Conservation (phyloP, 2,329 filamentous ascomycete species). For the Colletotrichum tabaci region DNA sequence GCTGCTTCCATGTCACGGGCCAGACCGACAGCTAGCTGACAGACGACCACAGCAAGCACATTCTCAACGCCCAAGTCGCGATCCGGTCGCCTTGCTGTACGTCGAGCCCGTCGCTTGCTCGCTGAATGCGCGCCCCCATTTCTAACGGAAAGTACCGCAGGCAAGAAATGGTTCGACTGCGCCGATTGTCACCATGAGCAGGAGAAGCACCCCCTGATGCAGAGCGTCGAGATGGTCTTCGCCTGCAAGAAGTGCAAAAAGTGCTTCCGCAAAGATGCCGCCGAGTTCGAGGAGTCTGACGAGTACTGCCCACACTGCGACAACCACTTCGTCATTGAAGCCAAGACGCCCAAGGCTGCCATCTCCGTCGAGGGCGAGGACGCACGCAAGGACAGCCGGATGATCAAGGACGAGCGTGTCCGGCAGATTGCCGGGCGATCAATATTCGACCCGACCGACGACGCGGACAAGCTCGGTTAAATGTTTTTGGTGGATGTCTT, state of each 20-base stretch:
- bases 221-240: conserved; percentile 90
- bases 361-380: conserved; percentile 94
- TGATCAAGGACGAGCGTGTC: conserved; percentile 92
- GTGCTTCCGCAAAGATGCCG: conserved; percentile 93
- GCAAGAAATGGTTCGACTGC: conserved; percentile 99
- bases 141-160: conserved; percentile 58
- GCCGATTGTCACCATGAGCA: conserved; percentile 91
- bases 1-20: conserved; percentile 19
- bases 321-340: conserved; percentile 97
- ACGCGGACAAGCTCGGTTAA: conserved; percentile 83
- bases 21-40: conserved; percentile 30
- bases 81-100: conserved; percentile 97
- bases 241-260: conserved; percentile 99
- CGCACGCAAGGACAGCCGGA: conserved; percentile 85
- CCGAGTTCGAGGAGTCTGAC: conserved; percentile 95
- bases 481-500: conserved; percentile 24
- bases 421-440: conserved; percentile 70
- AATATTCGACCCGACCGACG: conserved; percentile 83
- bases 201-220: conserved; percentile 81
- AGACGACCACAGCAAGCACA: conserved; percentile 81
- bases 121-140: conserved; percentile 22
- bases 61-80: conserved; percentile 97
- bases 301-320: conserved; percentile 99
- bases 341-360: conserved; percentile 84
- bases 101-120: conserved; percentile 48